Conservation (phyloP, 2,329 filamentous ascomycete species). For the Chaetomium sp. region DNA sequence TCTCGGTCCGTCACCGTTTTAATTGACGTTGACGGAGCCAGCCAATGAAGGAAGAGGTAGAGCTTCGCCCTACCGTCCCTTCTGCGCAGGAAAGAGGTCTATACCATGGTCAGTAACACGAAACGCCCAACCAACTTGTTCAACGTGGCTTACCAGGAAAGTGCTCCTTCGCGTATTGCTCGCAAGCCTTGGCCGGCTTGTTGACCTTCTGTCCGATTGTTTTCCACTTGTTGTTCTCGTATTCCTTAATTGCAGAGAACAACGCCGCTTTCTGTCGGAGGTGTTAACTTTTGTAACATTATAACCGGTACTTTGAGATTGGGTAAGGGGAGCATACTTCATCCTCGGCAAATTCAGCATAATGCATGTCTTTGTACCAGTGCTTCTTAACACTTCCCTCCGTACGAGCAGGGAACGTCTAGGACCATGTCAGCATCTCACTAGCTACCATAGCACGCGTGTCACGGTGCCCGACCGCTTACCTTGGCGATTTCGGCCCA, state of each 20-base stretch:
- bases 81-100: constrained; percentile 19
- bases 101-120: constrained; percentile 1
- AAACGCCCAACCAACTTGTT: background rate
- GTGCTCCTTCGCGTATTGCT: constrained; percentile 93
- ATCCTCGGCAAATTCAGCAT: constrained; percentile 95
- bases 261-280: constrained; percentile 63
- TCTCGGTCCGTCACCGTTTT: too few relatives aligned
- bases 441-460: background rate
- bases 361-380: constrained; percentile 99
- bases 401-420: constrained; percentile 88
- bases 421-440: constrained; percentile 18
- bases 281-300: background rate
- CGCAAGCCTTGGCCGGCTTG: constrained; percentile 82
- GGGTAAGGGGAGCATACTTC: constrained; percentile 56
- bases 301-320: too few relatives aligned
- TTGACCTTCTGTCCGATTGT: constrained; percentile 92
- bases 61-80: constrained; percentile 6
- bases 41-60: too few relatives aligned
- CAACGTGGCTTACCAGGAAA: constrained; percentile 48
- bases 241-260: constrained; percentile 93
- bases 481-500: constrained; percentile 99
- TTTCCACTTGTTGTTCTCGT: constrained; percentile 99
- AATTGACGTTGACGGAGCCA: too few relatives aligned
- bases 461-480: constrained; percentile 19
- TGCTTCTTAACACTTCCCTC: constrained; percentile 99